Conservation (phyloP, 2,329 filamentous ascomycete genomes). For the Ophiostoma perfectum region DNA sequence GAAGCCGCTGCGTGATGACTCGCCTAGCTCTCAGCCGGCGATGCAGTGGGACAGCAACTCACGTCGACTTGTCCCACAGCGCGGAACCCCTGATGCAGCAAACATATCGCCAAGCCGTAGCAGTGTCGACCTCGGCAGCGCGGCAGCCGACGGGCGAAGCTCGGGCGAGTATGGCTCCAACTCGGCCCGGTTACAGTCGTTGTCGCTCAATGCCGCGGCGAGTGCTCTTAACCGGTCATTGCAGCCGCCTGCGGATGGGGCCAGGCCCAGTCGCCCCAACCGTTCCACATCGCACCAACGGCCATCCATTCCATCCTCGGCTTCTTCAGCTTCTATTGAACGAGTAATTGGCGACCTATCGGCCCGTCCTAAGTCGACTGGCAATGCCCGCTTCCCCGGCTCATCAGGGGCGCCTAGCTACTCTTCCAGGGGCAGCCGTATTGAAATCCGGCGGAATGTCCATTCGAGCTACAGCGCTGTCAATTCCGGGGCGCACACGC, state of each 20-base stretch:
- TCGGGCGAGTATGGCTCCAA: constrained; percentile 37
- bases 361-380: constrained; percentile 18
- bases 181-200: constrained; percentile 33
- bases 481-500: constrained; percentile 1
- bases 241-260: constrained; percentile 18
- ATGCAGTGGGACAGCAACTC: constrained; percentile 52
- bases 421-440: constrained; percentile 11
- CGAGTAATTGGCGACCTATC: neutral
- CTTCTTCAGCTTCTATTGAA: neutral
- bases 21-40: constrained; percentile 29
- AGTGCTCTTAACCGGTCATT: constrained; percentile 40
- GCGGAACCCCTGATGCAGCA: constrained; percentile 34
- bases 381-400: constrained; percentile 13
- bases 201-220: constrained; percentile 53
- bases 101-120: constrained; percentile 30
- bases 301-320: neutral
- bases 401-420: neutral
- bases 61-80: constrained; percentile 41
- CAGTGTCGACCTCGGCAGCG: constrained; percentile 26
- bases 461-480: constrained; percentile 22
- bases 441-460: constrained; percentile 24
- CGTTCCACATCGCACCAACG: constrained; percentile 23
- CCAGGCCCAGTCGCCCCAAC: neutral
- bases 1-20: constrained; percentile 22
- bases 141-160: constrained; percentile 33